A percentile compares a stretch with the other conserved stretches of the same genome.
These are phyloP conservation scores for Aspergillus pseudoglaucus DNA, from an alignment of 2,329 filamentous ascomycete species.

Conservation along the genomic window DNA sequence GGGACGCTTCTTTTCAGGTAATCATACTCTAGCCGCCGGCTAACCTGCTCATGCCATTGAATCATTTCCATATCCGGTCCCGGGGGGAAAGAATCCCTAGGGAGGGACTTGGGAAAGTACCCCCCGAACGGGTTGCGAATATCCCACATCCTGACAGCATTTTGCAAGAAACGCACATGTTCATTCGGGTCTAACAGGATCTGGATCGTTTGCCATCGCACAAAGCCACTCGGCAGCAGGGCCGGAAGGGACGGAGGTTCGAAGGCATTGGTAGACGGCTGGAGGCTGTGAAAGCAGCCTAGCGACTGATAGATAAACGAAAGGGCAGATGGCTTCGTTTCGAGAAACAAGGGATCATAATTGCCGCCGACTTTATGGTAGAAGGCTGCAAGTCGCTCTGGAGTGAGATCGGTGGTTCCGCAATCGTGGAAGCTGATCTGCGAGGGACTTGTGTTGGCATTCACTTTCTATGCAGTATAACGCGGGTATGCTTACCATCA, in stretches of 20 bases:
- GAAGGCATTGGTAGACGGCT: conserved; percentile 65
- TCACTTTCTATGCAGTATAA: not conserved
- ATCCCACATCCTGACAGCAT: conserved; percentile 69
- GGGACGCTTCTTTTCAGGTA: conserved; percentile 37
- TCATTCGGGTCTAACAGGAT: conserved; percentile 80
- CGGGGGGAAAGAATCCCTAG: conserved; percentile 65
- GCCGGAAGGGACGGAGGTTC: conserved; percentile 72
- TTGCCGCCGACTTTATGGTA: conserved; percentile 69
- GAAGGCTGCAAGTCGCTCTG: conserved; percentile 67
- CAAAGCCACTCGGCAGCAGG: conserved; percentile 75
- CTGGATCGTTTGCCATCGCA: conserved; percentile 90
- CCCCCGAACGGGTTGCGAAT: conserved; percentile 63
- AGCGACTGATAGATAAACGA: conserved; percentile 90
- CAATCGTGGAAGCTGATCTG: conserved; percentile 28
- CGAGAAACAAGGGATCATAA: conserved; percentile 73
- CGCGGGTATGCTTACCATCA: conserved; percentile 55
- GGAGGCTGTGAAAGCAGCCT: conserved; percentile 81
- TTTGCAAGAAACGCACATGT: conserved; percentile 76
- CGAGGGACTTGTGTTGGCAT: conserved; percentile 2
- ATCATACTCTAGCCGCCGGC: conserved; percentile 61
- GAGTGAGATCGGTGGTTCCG: conserved; percentile 43
- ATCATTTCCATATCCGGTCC: conserved; percentile 73
- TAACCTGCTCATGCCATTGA: conserved; percentile 76
- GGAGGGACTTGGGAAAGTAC: conserved; percentile 53
- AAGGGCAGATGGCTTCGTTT: conserved; percentile 65